These are phyloP conservation scores for Triticum dicoccoides DNA, from an alignment of 176 grass and related monocot genomes.

Conservation along the genomic window DNA sequence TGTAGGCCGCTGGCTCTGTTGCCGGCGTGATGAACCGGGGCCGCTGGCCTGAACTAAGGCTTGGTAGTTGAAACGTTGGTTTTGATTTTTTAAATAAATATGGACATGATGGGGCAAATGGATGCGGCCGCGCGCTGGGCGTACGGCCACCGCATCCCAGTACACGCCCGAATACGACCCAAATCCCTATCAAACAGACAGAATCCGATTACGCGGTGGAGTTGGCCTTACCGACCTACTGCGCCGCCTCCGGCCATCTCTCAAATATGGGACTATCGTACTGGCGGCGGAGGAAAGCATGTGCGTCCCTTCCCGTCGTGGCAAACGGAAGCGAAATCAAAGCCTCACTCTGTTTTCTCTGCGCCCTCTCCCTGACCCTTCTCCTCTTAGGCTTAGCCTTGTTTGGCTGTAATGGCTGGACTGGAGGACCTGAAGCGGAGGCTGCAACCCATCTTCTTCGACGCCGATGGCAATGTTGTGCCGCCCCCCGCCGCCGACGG, in stretches of 20 bases:
- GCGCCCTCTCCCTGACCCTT: not conserved
- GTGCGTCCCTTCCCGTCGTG: not conserved
- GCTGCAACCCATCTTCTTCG: constrained; percentile 19
- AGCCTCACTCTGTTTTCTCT: not conserved
- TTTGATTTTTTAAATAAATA: too few species aligned
- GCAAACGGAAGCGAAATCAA: not conserved
- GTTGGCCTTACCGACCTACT: not conserved
- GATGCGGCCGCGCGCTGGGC: too few species aligned
- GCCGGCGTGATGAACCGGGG: too few species aligned
- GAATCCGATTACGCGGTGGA: too few species aligned
- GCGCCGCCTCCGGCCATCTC: not conserved
- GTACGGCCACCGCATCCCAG: too few species aligned
- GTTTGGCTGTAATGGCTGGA: not conserved
- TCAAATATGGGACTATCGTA: not conserved
- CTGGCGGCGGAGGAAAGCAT: not conserved
- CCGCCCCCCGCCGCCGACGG: not conserved
- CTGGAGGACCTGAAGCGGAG: constrained; percentile 19
- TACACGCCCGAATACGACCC: too few species aligned
- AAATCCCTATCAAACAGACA: too few species aligned
- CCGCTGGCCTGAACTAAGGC: too few species aligned
- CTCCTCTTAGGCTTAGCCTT: too few species aligned
- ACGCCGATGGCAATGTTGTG: constrained; percentile 7
- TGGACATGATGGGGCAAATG: too few species aligned
- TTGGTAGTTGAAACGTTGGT: too few species aligned
- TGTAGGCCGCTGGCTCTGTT: too few species aligned